Evolutionary conservation across 139 green algal genomes (phyloP).

Genomic region (Mychonastes homosphaera): DNA sequence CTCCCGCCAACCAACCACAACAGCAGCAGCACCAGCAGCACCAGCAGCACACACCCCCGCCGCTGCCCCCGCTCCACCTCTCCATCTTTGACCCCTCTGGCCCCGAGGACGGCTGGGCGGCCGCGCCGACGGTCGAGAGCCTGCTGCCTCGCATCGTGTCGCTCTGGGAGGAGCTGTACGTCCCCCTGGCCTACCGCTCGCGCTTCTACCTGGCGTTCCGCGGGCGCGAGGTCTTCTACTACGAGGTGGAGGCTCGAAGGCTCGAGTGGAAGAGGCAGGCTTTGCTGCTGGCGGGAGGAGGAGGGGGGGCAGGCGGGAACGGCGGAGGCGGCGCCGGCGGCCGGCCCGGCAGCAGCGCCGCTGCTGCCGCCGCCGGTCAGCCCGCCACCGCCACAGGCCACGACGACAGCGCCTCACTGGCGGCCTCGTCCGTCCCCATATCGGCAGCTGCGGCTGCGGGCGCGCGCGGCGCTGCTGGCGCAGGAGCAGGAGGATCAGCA

Average conservation of each 20-base stretch:
- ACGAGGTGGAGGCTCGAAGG: constrained; percentile 32
- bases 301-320: too few species aligned
- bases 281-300: too few species aligned
- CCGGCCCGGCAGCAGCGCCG: not conserved
- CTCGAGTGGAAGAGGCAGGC: constrained; percentile 25
- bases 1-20: not conserved
- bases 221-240: constrained; percentile 47
- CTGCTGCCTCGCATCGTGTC: constrained; percentile 40
- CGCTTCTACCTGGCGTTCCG: constrained; percentile 48
- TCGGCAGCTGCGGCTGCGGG: too few species aligned
- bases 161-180: constrained; percentile 51
- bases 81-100: constrained; percentile 19
- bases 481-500: too few species aligned
- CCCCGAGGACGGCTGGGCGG: constrained; percentile 28
- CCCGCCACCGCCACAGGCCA: too few species aligned
- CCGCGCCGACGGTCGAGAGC: constrained; percentile 27
- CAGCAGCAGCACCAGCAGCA: constrained; percentile 10
- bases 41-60: not conserved
- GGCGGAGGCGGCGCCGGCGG: not conserved
- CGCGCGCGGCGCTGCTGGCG: too few species aligned
- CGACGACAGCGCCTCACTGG: too few species aligned
- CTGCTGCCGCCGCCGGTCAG: not conserved
- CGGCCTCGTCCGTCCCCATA: too few species aligned
- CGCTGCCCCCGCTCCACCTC: not conserved
- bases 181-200: constrained; percentile 46